Conservation (phyloP, 2,329 filamentous ascomycete species). For the Podosphaera aphanis region DNA sequence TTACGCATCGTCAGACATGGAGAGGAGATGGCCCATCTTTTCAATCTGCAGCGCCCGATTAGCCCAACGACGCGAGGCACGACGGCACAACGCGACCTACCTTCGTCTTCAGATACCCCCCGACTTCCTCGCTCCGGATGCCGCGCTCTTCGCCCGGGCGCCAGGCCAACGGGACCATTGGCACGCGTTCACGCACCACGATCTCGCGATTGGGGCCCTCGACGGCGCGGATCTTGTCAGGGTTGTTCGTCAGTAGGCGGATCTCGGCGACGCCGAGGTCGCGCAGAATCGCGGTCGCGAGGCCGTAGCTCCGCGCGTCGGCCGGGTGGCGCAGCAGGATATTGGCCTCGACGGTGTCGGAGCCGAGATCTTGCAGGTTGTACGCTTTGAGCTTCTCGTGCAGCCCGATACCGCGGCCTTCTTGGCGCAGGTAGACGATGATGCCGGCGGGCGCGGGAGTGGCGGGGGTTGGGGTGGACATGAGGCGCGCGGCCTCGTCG, state of each 20-base stretch:
- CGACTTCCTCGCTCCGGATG: constrained; percentile 68
- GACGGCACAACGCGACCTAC: constrained; percentile 23
- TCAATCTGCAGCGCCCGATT: constrained; percentile 41
- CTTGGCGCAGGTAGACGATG: constrained; percentile 86
- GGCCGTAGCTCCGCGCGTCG: constrained; percentile 78
- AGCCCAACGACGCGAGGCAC: background rate
- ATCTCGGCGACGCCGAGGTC: constrained; percentile 66
- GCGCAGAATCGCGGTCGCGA: constrained; percentile 84
- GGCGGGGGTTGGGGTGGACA: constrained; percentile 23
- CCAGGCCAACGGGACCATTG: constrained; percentile 93
- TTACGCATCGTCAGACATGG: constrained; percentile 19
- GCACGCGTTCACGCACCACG: constrained; percentile 66
- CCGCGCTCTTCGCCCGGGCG: constrained; percentile 38
- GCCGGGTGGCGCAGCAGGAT: constrained; percentile 75
- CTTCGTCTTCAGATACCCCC: constrained; percentile 88
- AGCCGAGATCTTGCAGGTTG: constrained; percentile 86
- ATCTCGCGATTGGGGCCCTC: constrained; percentile 81
- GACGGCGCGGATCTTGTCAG: constrained; percentile 84
- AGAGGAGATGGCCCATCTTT: constrained; percentile 67
- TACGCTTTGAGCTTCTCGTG: constrained; percentile 95
- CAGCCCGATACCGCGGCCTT: constrained; percentile 84
- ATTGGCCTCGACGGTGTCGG: constrained; percentile 95
- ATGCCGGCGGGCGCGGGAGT: constrained; percentile 38
- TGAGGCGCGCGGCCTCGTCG: constrained; percentile 82
- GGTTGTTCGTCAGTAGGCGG: constrained; percentile 80